Evolutionary conservation across 192 early-diverging fungal species (phyloP), one percentile per base, ranked within the genome.

Genomic region (Rhizoclosmatium globosum): DNA sequence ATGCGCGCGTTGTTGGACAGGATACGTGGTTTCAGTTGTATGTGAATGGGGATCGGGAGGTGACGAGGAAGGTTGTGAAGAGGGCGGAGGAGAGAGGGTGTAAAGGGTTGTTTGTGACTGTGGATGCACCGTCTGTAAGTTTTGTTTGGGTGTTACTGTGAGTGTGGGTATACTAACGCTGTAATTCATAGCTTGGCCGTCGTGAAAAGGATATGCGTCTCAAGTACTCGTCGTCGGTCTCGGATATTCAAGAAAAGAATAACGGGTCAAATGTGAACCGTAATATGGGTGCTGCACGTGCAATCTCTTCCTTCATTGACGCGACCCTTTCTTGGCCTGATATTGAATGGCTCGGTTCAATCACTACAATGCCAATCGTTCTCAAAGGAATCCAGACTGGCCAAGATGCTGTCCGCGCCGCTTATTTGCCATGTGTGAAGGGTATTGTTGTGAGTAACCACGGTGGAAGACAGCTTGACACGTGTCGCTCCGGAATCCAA

Each of bases 361-460:
- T 95, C 66, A 96, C 96, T 1, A 81, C 83, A 23, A 81, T 98
- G 85, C 96, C 96, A 17, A 92, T 99, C 46, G 83, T 97, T 3
- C 88, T 98, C 58, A 99, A 99, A 85, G 98, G 98, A 64, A 87
- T 99, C 11, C 88, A 97, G 78, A 93, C 91, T 7, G 94, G 89
- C 38, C 95, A 95, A 47, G 98, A 99, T 85, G 96, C 98, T 43
- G 87, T 92, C 6, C 74, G 94, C 64, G 97, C 98, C 2, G 93
- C 92, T 45, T 61, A 91, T 58, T 71, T 89, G 69, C 23, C 9
- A 6, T 42, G 72, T 44, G 89, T 92, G 65, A 89, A 89, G 21
- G 98, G 94, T 58, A 91, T 99, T 57, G 92, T 98, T 23, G 85
- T 99, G 17, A 95, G 94, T 53, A 99, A 99, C 82, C 98, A 99